Evolutionary conservation across 192 early-diverging fungal genomes (phyloP).

Genomic region (Mortierella antarctica): DNA sequence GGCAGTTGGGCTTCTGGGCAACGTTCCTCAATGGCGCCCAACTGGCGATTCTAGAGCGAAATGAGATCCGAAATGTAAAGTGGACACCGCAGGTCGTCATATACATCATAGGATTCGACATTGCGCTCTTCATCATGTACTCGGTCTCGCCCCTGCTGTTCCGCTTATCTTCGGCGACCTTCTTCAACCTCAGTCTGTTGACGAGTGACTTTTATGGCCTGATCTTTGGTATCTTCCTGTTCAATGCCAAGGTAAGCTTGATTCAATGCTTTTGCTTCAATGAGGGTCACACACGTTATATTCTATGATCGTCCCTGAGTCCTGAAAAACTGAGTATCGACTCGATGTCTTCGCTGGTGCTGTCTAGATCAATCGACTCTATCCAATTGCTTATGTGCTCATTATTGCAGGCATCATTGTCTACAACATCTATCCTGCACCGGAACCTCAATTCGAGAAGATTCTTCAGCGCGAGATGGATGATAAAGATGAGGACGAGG

Average conservation of each 20-base stretch:
- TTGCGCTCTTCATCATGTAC: constrained; percentile 78
- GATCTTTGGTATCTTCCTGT: constrained; percentile 78
- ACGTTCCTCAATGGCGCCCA: constrained; percentile 78
- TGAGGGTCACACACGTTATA: background rate
- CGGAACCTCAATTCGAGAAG: constrained; percentile 60
- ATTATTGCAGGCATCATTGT: constrained; percentile 74
- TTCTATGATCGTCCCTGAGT: background rate
- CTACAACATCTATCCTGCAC: constrained; percentile 73
- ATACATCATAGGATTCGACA: constrained; percentile 68
- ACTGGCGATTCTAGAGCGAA: constrained; percentile 74
- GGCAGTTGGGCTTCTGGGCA: constrained; percentile 78
- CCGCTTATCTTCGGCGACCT: constrained; percentile 73
- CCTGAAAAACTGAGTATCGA: no score
- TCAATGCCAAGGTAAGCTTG: constrained; percentile 65
- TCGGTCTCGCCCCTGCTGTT: constrained; percentile 75
- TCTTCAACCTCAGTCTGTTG: constrained; percentile 83
- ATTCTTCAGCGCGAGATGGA: constrained; percentile 4
- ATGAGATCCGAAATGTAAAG: constrained; percentile 52
- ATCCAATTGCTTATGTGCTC: constrained; percentile 74
- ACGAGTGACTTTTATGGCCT: constrained; percentile 85
- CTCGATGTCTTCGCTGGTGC: background rate
- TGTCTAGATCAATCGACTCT: constrained; percentile 59
- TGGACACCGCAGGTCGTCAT: constrained; percentile 34
- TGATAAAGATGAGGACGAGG: background rate
- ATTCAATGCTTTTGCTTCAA: no score